Base-by-base conservation (phyloP, 2,329 filamentous ascomycete genomes). In the Aspergillus thermomutatus region DNA sequence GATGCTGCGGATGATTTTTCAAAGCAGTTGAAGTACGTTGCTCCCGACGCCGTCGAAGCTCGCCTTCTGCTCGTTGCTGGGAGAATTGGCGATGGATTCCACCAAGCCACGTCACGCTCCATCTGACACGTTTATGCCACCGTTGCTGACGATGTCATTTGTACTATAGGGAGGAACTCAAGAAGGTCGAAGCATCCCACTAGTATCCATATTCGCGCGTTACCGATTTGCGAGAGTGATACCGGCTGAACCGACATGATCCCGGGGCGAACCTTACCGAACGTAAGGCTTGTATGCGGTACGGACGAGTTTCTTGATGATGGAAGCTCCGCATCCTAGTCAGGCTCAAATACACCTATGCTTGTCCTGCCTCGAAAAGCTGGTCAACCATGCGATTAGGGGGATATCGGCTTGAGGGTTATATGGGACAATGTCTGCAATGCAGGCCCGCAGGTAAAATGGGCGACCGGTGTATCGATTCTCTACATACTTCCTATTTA, bases 1-100 rank as follows among this genome's bases (percentile, higher is more conserved):
- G 94, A 97, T 77, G 94, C 91, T 64, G 94, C 84, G 69, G 94
- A 99, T 73, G 94, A 99, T 71, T 99, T 99, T 75, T 94, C 92
- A 11, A 85, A 90, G 69, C 93, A 97, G 80, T 79, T 99, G 71
- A 95, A 91, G 93, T 96, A 76, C 65, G 88, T 81, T 53, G 27
- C 50, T 25, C 25, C 28, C 14, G 23, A 25, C n/a, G 49, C 11
- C 26, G 28, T 25, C 14, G 14, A 37, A 37, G 14, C 31, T 37
- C 31, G 5, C 31, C 7, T 37, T 17, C 5, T n/a, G 14, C 14
- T 37, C 14, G 5, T 17, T 37, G 31, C 5, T 37, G 31, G 14
- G 27, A 28, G 27, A 9, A 28, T 28, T 3, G 3, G 1, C 2
- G 5, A 14, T 31, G 28, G 28, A 31, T 31, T 31, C 1, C 11